Evolutionary conservation across 2,329 filamentous ascomycete species (phyloP).

Genomic region (Cladobotryum protrusum): DNA sequence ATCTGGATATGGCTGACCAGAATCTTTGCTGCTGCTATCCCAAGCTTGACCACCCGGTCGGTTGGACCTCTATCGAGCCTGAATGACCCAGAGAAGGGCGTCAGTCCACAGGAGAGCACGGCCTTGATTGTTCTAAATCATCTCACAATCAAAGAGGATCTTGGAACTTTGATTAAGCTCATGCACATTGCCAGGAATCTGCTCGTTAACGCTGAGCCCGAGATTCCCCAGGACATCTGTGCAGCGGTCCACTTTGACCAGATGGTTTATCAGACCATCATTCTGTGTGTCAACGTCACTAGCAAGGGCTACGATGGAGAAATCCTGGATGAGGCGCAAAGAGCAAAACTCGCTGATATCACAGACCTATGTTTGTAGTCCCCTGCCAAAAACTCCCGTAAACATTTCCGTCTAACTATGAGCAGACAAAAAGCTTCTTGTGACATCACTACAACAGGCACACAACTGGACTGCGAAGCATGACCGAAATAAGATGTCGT

Average conservation of each 20-base stretch:
- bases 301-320: constrained; percentile 63
- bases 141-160: constrained; percentile 52
- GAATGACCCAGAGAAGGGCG: constrained; percentile 48
- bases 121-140: constrained; percentile 59
- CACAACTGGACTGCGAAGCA: constrained; percentile 66
- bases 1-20: constrained; percentile 60
- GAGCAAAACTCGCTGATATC: constrained; percentile 54
- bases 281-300: constrained; percentile 60
- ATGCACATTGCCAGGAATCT: constrained; percentile 62
- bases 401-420: not conserved
- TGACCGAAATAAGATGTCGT: constrained; percentile 63
- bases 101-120: constrained; percentile 57
- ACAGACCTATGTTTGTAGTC: constrained; percentile 53
- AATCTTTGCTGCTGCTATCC: constrained; percentile 56
- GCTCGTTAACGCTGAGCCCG: constrained; percentile 57
- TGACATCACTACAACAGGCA: constrained; percentile 59
- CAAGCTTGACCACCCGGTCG: constrained; percentile 53
- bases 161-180: constrained; percentile 58
- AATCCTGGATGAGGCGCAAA: constrained; percentile 51
- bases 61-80: constrained; percentile 49
- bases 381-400: not conserved
- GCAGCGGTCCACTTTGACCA: constrained; percentile 59
- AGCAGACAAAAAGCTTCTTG: constrained; percentile 60
- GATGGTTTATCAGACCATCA: constrained; percentile 59
- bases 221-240: constrained; percentile 60